phyloP scores from a whole-genome alignment of 441 rosid species.

The Adansonia madagascariensis region DNA sequence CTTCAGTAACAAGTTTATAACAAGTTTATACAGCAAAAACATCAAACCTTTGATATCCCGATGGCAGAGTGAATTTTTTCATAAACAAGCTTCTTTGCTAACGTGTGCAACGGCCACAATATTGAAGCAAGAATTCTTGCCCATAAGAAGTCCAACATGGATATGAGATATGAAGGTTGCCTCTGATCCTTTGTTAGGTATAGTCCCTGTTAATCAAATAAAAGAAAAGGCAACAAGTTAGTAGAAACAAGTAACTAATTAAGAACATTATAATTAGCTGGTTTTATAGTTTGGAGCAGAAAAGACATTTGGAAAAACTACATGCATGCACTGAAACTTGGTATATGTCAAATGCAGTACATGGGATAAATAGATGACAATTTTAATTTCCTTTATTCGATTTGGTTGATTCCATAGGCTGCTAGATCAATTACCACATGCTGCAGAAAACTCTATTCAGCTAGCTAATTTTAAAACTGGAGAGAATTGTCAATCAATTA shows the following conservation, averaged over 20 bases:
- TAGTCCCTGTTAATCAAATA: constrained; percentile 53
- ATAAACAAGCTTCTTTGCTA: constrained; percentile 76
- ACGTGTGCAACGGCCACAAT: constrained; percentile 73
- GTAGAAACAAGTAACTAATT: background rate
- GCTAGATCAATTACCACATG: background rate
- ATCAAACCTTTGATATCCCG: constrained; percentile 79
- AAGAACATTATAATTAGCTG: background rate
- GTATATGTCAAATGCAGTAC: background rate
- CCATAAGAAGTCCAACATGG: constrained; percentile 64
- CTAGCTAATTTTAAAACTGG: background rate
- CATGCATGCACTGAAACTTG: no score
- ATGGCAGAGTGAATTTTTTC: constrained; percentile 73
- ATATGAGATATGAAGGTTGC: constrained; percentile 60
- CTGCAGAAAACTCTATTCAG: background rate
- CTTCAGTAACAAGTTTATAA: background rate
- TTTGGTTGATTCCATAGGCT: constrained; percentile 13
- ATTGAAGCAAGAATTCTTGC: constrained; percentile 67
- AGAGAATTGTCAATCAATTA: background rate
- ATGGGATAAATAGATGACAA: background rate
- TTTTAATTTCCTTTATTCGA: background rate
- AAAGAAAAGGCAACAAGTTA: background rate
- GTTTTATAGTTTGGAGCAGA: constrained; percentile 12
- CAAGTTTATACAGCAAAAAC: constrained; percentile 15
- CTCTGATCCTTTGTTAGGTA: constrained; percentile 61
- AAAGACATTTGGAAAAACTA: background rate